Percentiles rank a stretch among this genome's conserved stretches.
Conservation (phyloP, 2,329 filamentous ascomycete genomes). For the Stemphylium vesicarium region DNA sequence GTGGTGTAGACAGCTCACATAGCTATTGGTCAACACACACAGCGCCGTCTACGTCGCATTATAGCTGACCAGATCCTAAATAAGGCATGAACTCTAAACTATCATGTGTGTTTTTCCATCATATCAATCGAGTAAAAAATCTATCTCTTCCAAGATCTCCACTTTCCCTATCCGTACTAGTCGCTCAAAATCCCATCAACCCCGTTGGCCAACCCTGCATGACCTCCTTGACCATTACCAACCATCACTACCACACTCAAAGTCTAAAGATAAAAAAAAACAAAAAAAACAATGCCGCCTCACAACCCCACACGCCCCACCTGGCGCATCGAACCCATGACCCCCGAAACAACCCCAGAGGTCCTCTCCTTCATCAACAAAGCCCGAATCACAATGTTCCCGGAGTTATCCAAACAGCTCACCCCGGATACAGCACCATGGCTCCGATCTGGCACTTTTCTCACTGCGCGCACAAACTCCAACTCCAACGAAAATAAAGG, state of each 20-base stretch:
- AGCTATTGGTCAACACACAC: too few species aligned
- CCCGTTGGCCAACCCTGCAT: neutral
- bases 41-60: too few species aligned
- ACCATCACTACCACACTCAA: neutral
- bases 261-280: too few species aligned
- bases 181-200: neutral
- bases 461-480: neutral
- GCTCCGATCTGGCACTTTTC: slow-evolving; percentile 4
- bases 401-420: neutral
- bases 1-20: too few species aligned
- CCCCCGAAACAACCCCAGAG: neutral
- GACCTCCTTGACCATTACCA: neutral
- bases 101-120: too few species aligned
- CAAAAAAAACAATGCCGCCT: neutral
- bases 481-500: too few species aligned
- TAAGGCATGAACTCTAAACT: too few species aligned
- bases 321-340: slow-evolving; percentile 13
- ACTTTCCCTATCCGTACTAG: neutral
- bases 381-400: slow-evolving; percentile 7
- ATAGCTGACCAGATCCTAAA: too few species aligned
- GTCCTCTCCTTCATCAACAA: slow-evolving; percentile 11
- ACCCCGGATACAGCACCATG: slow-evolving; percentile 1
- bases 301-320: neutral
- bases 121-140: neutral
- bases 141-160: neutral